Evolutionary conservation across 768 basidiomycete species (phyloP).

Genomic region (Collybia sordida): DNA sequence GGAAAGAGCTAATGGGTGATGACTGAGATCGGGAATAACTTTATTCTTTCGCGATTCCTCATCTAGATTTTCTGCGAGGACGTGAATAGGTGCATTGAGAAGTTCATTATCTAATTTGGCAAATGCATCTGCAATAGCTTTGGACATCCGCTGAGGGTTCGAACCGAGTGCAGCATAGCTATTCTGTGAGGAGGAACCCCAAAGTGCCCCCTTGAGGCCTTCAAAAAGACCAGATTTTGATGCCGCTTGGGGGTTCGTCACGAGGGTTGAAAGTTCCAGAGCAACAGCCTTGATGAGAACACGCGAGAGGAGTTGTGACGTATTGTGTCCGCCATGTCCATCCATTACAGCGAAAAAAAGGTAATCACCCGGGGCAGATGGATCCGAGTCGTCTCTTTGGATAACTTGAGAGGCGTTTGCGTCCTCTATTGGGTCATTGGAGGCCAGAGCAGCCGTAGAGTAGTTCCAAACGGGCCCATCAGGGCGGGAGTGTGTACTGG

Average conservation of each 20-base stretch:
- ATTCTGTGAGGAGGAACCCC: constrained; percentile 27
- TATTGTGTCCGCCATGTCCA: constrained; percentile 84
- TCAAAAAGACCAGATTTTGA: constrained; percentile 32
- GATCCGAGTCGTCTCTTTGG: constrained; percentile 57
- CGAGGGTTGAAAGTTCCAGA: constrained; percentile 64
- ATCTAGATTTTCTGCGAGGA: constrained; percentile 61
- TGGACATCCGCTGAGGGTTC: constrained; percentile 55
- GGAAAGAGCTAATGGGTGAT: constrained; percentile 67
- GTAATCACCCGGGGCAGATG: constrained; percentile 64
- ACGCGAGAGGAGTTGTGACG: constrained; percentile 80
- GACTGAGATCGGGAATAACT: constrained; percentile 61
- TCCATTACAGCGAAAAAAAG: constrained; percentile 91
- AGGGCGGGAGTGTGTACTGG: constrained; percentile 45
- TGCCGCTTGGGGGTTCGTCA: constrained; percentile 30
- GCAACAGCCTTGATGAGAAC: constrained; percentile 84
- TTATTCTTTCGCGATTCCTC: constrained; percentile 50
- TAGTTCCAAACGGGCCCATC: constrained; percentile 69
- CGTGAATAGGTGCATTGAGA: constrained; percentile 70
- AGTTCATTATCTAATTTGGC: constrained; percentile 84
- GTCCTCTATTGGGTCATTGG: constrained; percentile 94
- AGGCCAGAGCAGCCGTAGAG: constrained; percentile 75
- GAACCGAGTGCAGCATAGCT: constrained; percentile 22
- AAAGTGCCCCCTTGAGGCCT: constrained; percentile 37
- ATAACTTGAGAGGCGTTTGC: constrained; percentile 73
- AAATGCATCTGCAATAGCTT: constrained; percentile 78